Conservation (phyloP, 225 moss, liverwort and hornwort genomes). For the Bryum argenteum region DNA sequence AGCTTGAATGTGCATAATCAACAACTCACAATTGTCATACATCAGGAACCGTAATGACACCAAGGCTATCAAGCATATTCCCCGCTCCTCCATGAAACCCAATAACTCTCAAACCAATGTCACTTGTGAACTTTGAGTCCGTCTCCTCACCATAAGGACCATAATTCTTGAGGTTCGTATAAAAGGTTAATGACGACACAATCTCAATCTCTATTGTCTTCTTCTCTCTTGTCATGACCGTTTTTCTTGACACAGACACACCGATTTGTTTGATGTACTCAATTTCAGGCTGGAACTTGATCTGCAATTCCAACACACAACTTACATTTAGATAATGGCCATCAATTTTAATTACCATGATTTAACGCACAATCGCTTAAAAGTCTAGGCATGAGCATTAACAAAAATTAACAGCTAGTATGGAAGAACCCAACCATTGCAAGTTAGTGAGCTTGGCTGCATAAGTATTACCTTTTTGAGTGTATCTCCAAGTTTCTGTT, state of each 20-base stretch:
- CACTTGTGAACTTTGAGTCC: conserved; percentile 12
- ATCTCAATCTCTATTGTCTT: neutral
- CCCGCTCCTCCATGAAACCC: conserved; percentile 19
- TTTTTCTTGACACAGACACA: neutral
- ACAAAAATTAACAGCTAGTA: too few relatives aligned
- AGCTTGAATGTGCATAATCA: conserved; percentile 1
- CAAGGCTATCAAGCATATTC: conserved; percentile 6
- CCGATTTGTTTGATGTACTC: neutral
- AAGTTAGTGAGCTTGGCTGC: too few relatives aligned
- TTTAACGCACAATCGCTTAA: too few relatives aligned
- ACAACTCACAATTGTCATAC: too few relatives aligned
- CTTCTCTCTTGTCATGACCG: neutral
- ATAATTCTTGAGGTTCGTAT: conserved; percentile 12
- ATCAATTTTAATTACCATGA: too few relatives aligned
- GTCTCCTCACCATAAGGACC: conserved; percentile 21
- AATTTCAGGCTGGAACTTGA: too few relatives aligned
- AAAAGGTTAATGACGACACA: conserved; percentile 8
- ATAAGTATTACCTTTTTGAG: too few relatives aligned
- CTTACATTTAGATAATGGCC: neutral
- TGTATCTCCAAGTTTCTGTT: too few relatives aligned
- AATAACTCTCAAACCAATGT: neutral
- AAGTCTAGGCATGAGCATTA: too few relatives aligned
- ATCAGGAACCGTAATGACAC: too few relatives aligned
- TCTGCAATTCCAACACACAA: neutral
- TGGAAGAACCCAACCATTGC: too few relatives aligned